Conservation (phyloP, 148 eudicot genomes). For the Linanthus parryae region DNA sequence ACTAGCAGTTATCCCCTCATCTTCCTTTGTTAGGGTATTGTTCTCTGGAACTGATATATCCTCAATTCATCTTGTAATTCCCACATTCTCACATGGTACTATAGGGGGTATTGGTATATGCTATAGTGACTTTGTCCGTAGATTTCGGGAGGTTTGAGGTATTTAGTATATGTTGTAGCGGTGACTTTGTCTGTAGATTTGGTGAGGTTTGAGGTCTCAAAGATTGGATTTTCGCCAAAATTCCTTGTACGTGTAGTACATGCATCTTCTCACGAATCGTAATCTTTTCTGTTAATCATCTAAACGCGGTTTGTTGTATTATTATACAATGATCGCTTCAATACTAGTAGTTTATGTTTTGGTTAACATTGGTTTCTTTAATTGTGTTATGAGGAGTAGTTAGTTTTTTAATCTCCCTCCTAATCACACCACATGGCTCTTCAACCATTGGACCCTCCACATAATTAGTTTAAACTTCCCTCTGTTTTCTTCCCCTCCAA, state of each 20-base stretch:
- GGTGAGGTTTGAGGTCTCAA: conserved; percentile 11
- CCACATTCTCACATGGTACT: conserved; percentile 7
- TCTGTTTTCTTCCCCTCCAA: conserved; percentile 18
- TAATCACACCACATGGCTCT: conserved; percentile 26
- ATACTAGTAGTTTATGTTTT: too few species aligned
- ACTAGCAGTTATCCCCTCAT: too few species aligned
- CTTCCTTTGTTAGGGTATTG: too few species aligned
- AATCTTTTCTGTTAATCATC: neutral
- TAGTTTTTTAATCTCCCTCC: conserved; percentile 8
- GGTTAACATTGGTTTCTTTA: conserved; percentile 5
- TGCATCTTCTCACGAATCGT: conserved; percentile 5
- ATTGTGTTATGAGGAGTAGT: too few species aligned
- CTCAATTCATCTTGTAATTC: too few species aligned
- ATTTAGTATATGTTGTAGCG: neutral
- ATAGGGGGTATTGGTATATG: too few species aligned
- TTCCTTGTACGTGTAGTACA: conserved; percentile 10
- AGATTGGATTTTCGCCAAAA: conserved; percentile 22
- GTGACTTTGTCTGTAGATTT: conserved; percentile 1
- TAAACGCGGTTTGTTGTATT: conserved; percentile 17
- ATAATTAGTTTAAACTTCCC: conserved; percentile 10
- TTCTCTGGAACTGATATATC: too few species aligned
- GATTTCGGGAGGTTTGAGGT: too few species aligned
- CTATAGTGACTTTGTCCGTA: too few species aligned
- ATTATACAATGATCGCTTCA: conserved; percentile 20
- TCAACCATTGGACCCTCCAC: conserved; percentile 15